Evolutionary conservation across 805 yeast species (phyloP).

Genomic region (Candida anglica): DNA sequence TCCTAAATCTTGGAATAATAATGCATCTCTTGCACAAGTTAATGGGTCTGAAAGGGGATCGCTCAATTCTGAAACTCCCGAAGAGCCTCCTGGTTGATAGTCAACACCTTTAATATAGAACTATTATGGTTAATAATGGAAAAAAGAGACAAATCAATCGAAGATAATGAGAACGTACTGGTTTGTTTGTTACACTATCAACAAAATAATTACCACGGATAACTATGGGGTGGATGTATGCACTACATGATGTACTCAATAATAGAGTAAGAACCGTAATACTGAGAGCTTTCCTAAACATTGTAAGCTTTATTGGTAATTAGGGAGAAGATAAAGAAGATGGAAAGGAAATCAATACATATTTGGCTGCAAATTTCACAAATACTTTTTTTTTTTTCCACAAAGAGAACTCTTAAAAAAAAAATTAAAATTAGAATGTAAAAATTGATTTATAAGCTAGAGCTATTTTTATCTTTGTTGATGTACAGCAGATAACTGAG

Average conservation of each 20-base stretch:
- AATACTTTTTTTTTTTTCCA: too few relatives aligned
- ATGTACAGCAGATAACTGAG: too few relatives aligned
- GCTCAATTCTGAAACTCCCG: conserved; percentile 50
- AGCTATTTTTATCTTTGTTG: too few relatives aligned
- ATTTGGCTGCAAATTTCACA: too few relatives aligned
- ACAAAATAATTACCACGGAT: conserved; percentile 69
- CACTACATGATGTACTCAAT: neutral
- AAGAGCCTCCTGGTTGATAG: conserved; percentile 94
- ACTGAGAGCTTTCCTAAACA: too few relatives aligned
- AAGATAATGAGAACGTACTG: conserved; percentile 38
- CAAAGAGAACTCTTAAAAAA: too few relatives aligned
- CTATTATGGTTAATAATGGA: conserved; percentile 24
- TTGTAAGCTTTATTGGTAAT: too few relatives aligned
- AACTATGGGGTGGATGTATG: conserved; percentile 59
- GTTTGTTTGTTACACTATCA: conserved; percentile 69
- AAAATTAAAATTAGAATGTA: too few relatives aligned
- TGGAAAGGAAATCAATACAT: too few relatives aligned
- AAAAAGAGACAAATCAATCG: neutral
- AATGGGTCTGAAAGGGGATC: conserved; percentile 79
- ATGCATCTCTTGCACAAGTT: conserved; percentile 77
- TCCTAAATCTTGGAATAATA: conserved; percentile 76
- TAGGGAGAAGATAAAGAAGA: too few relatives aligned
- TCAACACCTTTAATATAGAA: conserved; percentile 86
- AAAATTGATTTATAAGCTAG: too few relatives aligned
- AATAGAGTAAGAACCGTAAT: too few relatives aligned